Evolutionary conservation across 768 basidiomycete species (phyloP).

Genomic region (Termitomyces sp.): DNA sequence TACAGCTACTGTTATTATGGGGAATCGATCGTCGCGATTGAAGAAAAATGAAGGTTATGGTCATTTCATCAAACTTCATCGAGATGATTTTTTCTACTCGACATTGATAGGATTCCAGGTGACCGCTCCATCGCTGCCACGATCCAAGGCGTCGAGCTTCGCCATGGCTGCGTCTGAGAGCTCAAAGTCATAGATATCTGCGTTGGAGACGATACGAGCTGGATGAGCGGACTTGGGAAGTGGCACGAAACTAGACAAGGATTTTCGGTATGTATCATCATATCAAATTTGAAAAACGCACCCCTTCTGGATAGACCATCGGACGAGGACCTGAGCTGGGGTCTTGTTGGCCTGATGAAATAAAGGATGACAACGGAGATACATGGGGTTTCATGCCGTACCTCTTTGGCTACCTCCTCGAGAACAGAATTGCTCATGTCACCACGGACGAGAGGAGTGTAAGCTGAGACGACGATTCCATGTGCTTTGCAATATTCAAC

Average conservation of each 20-base stretch:
- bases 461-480: slow-evolving; percentile 62
- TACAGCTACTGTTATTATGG: not conserved
- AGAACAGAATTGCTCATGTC: slow-evolving; percentile 49
- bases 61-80: not conserved
- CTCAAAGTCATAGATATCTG: slow-evolving; percentile 71
- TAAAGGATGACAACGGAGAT: not conserved
- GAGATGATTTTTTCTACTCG: slow-evolving; percentile 16
- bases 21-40: not conserved
- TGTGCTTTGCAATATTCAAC: slow-evolving; percentile 64
- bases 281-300: slow-evolving; percentile 25
- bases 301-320: slow-evolving; percentile 89
- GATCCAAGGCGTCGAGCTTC: slow-evolving; percentile 60
- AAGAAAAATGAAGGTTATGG: not conserved
- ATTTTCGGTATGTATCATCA: not conserved
- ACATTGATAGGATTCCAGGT: slow-evolving; percentile 81
- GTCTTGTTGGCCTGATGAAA: slow-evolving; percentile 34
- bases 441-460: slow-evolving; percentile 68
- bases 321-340: slow-evolving; percentile 10
- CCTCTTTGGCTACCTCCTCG: slow-evolving; percentile 51
- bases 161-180: slow-evolving; percentile 59
- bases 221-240: slow-evolving; percentile 76
- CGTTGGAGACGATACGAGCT: slow-evolving; percentile 65
- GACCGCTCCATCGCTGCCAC: slow-evolving; percentile 62
- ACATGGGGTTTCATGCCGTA: slow-evolving; percentile 19
- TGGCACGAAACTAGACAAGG: slow-evolving; percentile 56